A percentile compares a stretch with the other conserved stretches of the same genome.
Evolutionary conservation across 108 stramenopile genomes (phyloP).

Genomic region (Nannochloropsis salina): DNA sequence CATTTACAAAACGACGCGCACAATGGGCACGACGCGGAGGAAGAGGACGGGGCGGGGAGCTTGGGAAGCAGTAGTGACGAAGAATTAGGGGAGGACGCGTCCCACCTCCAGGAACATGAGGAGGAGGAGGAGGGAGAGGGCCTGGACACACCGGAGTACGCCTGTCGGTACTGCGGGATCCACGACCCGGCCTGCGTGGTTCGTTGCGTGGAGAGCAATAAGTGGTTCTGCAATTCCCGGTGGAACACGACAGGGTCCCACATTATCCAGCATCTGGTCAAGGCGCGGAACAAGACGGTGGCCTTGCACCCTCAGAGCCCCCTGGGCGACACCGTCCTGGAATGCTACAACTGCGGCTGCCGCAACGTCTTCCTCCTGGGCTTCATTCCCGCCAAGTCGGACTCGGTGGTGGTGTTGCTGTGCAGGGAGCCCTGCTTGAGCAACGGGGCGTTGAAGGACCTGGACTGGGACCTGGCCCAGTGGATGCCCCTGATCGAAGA

Average conservation of each 20-base stretch:
- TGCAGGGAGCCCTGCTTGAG: constrained; percentile 64
- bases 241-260: constrained; percentile 73
- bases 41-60: background rate
- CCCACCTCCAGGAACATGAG: background rate
- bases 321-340: constrained; percentile 83
- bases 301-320: constrained; percentile 61
- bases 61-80: background rate
- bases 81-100: background rate
- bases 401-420: constrained; percentile 78
- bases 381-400: constrained; percentile 81
- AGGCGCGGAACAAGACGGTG: constrained; percentile 46
- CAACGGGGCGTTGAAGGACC: constrained; percentile 63
- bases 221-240: constrained; percentile 97
- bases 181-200: constrained; percentile 89
- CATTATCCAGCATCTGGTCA: constrained; percentile 86
- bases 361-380: constrained; percentile 95
- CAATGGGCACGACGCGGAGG: background rate
- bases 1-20: background rate
- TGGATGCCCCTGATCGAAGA: constrained; percentile 95
- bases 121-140: constrained; percentile 20
- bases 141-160: constrained; percentile 63
- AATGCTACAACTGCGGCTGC: constrained; percentile 95
- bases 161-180: constrained; percentile 93
- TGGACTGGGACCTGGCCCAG: constrained; percentile 91
- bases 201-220: constrained; percentile 79